phyloP scores from a whole-genome alignment of 2,329 filamentous ascomycete genomes.

The Chaetomium strumarium region DNA sequence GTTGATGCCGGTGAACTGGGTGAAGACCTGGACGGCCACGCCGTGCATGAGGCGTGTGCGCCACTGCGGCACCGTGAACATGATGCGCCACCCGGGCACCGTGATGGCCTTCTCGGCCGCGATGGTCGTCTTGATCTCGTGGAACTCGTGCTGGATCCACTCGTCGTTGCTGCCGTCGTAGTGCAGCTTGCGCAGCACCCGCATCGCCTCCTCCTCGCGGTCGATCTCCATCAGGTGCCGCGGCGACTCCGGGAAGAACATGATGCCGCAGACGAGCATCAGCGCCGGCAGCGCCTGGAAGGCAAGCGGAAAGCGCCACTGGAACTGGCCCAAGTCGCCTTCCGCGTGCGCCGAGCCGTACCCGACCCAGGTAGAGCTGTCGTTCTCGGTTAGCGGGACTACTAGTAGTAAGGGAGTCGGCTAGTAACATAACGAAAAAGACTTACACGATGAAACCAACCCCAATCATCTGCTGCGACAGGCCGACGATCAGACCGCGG shows the following conservation, averaged over 20 bases:
- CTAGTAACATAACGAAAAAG: too few relatives aligned
- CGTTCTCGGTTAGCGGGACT: neutral
- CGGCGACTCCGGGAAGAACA: slow-evolving; percentile 34
- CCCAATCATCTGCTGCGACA: slow-evolving; percentile 41
- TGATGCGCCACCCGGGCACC: slow-evolving; percentile 46
- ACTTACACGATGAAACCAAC: slow-evolving; percentile 44
- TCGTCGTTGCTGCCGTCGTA: slow-evolving; percentile 49
- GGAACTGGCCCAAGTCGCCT: slow-evolving; percentile 7
- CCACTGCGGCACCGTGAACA: slow-evolving; percentile 54
- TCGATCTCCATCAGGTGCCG: slow-evolving; percentile 31
- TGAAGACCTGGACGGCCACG: slow-evolving; percentile 57
- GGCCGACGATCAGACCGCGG: slow-evolving; percentile 48
- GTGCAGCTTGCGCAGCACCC: slow-evolving; percentile 48
- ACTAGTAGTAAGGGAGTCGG: too few relatives aligned
- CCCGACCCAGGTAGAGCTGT: slow-evolving; percentile 38
- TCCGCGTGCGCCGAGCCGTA: slow-evolving; percentile 26
- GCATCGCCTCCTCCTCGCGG: slow-evolving; percentile 41
- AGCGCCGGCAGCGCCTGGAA: slow-evolving; percentile 34
- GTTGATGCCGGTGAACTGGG: slow-evolving; percentile 55
- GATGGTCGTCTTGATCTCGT: slow-evolving; percentile 56
- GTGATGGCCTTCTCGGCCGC: slow-evolving; percentile 51
- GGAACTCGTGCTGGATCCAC: slow-evolving; percentile 52
- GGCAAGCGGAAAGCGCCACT: slow-evolving; percentile 36
- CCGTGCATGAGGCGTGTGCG: slow-evolving; percentile 56
- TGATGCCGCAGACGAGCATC: slow-evolving; percentile 29